Percentiles rank a stretch among this genome's conserved stretches.
Conservation (phyloP, 306 rosid genomes). For the Dicorynia guianensis region DNA sequence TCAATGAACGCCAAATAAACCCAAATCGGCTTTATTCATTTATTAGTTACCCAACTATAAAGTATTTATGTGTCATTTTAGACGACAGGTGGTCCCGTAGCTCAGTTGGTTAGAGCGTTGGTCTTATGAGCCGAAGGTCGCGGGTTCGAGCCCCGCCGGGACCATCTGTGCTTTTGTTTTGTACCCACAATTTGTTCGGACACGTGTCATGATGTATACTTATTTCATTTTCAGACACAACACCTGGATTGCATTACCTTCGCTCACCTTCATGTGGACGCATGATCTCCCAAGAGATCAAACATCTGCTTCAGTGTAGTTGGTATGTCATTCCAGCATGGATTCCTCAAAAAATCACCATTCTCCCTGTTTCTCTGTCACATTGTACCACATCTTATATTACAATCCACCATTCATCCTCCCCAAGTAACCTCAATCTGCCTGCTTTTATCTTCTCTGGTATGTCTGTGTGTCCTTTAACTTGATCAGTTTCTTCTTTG, state of each 20-base stretch:
- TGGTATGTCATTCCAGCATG: conserved; percentile 52
- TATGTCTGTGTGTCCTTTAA: conserved; percentile 38
- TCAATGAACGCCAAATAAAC: too few species aligned
- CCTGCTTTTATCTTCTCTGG: conserved; percentile 32
- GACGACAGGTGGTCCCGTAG: too few species aligned
- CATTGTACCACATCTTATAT: conserved; percentile 57
- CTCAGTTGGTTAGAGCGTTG: too few species aligned
- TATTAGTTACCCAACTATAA: too few species aligned
- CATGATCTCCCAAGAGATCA: conserved; percentile 61
- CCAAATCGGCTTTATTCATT: too few species aligned
- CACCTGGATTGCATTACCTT: conserved; percentile 36
- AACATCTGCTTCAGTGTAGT: conserved; percentile 60
- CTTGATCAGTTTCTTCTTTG: conserved; percentile 28
- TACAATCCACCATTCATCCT: conserved; percentile 40
- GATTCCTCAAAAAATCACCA: conserved; percentile 15
- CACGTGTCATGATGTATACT: background rate
- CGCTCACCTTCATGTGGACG: conserved; percentile 52
- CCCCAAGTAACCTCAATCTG: conserved; percentile 30
- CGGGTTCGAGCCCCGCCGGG: too few species aligned
- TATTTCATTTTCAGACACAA: conserved; percentile 40
- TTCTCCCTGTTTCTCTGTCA: conserved; percentile 42
- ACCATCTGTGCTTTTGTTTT: too few species aligned
- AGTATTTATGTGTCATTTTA: too few species aligned
- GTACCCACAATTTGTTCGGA: background rate
- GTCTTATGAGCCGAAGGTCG: too few species aligned